Evolutionary conservation across 2,329 filamentous ascomycete genomes (phyloP).

Genomic region (Ophiosphaerella narmari): DNA sequence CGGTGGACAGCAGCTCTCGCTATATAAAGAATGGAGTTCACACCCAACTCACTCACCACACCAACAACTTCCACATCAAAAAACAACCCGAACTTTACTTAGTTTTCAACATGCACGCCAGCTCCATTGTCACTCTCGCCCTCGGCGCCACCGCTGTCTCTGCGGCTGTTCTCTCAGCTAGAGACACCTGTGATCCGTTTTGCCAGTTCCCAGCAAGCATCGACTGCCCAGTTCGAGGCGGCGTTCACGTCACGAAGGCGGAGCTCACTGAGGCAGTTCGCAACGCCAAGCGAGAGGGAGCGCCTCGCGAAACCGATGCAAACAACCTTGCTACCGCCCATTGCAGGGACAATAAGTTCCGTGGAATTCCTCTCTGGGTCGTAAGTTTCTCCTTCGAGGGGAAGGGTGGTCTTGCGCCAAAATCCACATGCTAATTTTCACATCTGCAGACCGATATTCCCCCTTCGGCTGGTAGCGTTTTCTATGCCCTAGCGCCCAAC

Average conservation of each 20-base stretch:
- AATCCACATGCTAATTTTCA: neutral
- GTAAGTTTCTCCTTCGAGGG: neutral
- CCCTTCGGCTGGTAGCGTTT: neutral
- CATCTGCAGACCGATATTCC: neutral
- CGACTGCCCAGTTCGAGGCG: neutral
- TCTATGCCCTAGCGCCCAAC: neutral
- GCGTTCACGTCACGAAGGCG: neutral
- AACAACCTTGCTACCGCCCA: neutral
- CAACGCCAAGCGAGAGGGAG: neutral
- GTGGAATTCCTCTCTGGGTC: neutral
- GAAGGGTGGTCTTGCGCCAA: neutral
- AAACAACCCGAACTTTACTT: neutral
- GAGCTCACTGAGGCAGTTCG: neutral
- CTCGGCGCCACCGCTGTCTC: slow-evolving; percentile 6
- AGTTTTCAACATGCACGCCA: slow-evolving; percentile 5
- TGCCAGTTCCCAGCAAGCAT: neutral
- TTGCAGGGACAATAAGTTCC: neutral
- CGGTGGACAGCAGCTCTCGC: neutral
- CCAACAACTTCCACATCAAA: neutral
- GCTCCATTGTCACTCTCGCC: slow-evolving; percentile 5
- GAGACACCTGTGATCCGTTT: neutral
- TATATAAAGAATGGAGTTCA: neutral
- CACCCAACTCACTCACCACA: neutral
- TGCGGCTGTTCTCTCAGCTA: neutral
- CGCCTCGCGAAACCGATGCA: neutral